phyloP scores from a whole-genome alignment of 2,329 filamentous ascomycete species.

The Ceratocystis eucalypticola region DNA sequence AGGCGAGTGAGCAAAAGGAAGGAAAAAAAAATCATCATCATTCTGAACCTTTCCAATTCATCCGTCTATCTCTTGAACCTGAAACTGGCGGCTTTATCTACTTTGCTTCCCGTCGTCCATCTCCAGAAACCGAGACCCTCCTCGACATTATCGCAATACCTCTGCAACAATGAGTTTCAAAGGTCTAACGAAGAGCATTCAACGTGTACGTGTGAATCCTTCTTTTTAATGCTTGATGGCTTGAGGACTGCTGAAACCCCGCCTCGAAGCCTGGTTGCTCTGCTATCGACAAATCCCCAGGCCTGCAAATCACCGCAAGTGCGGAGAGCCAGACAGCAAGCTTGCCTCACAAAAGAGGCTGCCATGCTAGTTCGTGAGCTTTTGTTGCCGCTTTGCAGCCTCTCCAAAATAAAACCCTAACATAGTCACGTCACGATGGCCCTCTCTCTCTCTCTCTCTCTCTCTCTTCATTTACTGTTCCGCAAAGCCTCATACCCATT shows the following conservation, averaged over 20 bases:
- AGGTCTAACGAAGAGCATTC: slow-evolving; percentile 81
- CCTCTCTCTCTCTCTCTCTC: slow-evolving; percentile 23
- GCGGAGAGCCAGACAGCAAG: neutral
- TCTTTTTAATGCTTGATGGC: neutral
- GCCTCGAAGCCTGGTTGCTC: neutral
- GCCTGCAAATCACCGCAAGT: neutral
- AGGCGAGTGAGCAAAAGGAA: neutral
- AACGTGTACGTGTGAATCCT: slow-evolving; percentile 47
- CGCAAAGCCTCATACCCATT: slow-evolving; percentile 8
- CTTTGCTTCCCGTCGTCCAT: neutral
- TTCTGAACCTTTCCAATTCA: neutral
- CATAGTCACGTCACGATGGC: neutral
- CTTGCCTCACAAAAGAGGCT: neutral
- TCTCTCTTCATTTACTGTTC: neutral
- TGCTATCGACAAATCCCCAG: neutral
- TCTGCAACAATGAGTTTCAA: slow-evolving; percentile 73
- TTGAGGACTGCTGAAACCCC: neutral
- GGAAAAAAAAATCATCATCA: slow-evolving; percentile 9
- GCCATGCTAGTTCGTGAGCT: neutral
- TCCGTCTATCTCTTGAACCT: slow-evolving; percentile 2
- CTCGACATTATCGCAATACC: neutral
- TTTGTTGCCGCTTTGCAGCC: neutral
- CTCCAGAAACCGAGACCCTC: neutral
- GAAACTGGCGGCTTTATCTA: neutral
- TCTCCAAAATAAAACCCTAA: neutral